Conservation (phyloP, 805 yeast species). For the Candida nanaspora region DNA sequence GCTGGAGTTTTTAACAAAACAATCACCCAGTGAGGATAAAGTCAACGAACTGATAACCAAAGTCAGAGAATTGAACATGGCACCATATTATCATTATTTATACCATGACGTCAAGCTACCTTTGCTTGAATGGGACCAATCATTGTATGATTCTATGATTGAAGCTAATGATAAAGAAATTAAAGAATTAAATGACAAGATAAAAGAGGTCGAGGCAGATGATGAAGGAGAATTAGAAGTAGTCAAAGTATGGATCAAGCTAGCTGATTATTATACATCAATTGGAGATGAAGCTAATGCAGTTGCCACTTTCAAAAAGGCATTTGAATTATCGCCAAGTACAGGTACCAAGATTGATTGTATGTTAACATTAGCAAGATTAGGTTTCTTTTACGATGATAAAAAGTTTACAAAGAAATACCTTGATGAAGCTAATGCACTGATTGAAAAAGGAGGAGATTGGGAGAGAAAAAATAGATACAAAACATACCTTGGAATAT, state of each 20-base stretch:
- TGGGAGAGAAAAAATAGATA: conserved; percentile 97
- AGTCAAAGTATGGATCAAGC: conserved; percentile 64
- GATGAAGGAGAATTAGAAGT: conserved; percentile 85
- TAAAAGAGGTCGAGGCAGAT: conserved; percentile 48
- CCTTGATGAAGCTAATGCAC: conserved; percentile 61
- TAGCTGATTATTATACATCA: conserved; percentile 82
- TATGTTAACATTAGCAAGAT: conserved; percentile 68
- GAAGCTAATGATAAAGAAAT: conserved; percentile 51
- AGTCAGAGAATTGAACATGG: conserved; percentile 54
- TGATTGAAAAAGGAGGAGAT: conserved; percentile 96
- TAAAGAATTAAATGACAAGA: conserved; percentile 44
- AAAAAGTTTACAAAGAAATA: conserved; percentile 59
- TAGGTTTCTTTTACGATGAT: conserved; percentile 88
- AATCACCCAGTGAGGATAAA: conserved; percentile 12
- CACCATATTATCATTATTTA: conserved; percentile 75
- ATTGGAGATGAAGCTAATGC: conserved; percentile 80
- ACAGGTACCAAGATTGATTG: conserved; percentile 90
- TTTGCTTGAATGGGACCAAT: conserved; percentile 52
- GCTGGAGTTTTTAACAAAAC: conserved; percentile 56
- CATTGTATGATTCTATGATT: conserved; percentile 42
- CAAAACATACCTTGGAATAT: conserved; percentile 86
- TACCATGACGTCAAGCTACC: conserved; percentile 35
- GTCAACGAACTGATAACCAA: conserved; percentile 34
- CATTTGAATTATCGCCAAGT: conserved; percentile 72
- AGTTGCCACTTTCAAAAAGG: conserved; percentile 55